A percentile compares a stretch with the other conserved stretches of the same genome.
These are phyloP conservation scores for Kalmusia sp. DNA, from an alignment of 2,329 filamentous ascomycete species.

Conservation along the genomic window DNA sequence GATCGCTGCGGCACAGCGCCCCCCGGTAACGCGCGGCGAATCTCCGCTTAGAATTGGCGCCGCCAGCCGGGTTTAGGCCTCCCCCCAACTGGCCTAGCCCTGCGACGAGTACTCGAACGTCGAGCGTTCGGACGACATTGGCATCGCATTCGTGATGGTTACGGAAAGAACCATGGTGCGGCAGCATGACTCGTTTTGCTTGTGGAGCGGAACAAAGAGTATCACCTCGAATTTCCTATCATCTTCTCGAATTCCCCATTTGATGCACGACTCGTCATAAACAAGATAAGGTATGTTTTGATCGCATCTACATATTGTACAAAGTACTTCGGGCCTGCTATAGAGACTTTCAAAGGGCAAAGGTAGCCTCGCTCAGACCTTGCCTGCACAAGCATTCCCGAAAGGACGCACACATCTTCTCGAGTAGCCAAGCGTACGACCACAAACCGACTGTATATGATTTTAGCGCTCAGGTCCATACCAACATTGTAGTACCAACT, in stretches of 20 bases:
- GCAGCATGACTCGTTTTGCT: too few relatives aligned
- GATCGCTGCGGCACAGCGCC: constrained; percentile 2
- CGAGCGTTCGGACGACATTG: not conserved
- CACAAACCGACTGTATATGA: too few relatives aligned
- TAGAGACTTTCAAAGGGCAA: not conserved
- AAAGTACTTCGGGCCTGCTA: not conserved
- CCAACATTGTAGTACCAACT: too few relatives aligned
- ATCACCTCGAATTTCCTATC: too few relatives aligned
- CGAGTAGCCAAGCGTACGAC: too few relatives aligned
- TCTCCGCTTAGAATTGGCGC: constrained; percentile 5
- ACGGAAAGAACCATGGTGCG: not conserved
- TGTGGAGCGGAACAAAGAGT: too few relatives aligned
- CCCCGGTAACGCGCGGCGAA: not conserved
- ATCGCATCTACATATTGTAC: not conserved
- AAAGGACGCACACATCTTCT: too few relatives aligned
- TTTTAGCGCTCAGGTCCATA: too few relatives aligned
- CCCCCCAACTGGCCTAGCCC: not conserved
- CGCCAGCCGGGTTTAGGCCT: constrained; percentile 3
- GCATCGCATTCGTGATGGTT: not conserved
- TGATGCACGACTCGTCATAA: not conserved
- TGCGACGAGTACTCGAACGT: not conserved
- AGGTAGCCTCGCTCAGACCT: constrained; percentile 12
- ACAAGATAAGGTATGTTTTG: not conserved
- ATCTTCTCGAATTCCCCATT: not conserved
- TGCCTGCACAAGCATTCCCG: not conserved